Percentiles rank a stretch among this genome's conserved stretches.
These are phyloP conservation scores for Primulina huaijiensis DNA, from an alignment of 257 asterid species.

Conservation along the genomic window DNA sequence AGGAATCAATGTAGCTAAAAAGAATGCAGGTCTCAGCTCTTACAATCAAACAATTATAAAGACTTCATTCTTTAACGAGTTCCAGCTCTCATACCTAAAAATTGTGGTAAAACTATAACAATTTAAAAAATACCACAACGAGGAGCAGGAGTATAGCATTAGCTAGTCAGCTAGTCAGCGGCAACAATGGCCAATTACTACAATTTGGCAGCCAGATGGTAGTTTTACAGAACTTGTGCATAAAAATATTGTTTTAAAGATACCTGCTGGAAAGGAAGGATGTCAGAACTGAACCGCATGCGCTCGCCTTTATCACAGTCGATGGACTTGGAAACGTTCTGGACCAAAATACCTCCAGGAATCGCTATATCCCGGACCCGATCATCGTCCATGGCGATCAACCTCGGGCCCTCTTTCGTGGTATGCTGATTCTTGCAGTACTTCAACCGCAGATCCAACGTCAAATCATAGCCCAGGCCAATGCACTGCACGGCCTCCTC, in stretches of 20 bases:
- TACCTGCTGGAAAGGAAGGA: slow-evolving; percentile 73
- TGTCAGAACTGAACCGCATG: slow-evolving; percentile 68
- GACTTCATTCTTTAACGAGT: background rate
- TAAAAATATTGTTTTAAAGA: background rate
- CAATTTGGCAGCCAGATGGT: background rate
- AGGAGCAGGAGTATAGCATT: background rate
- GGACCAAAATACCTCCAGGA: slow-evolving; percentile 74
- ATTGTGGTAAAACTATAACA: background rate
- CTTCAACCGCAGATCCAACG: slow-evolving; percentile 53
- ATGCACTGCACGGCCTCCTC: slow-evolving; percentile 62
- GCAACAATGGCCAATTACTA: background rate
- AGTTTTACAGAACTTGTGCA: background rate
- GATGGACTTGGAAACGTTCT: slow-evolving; percentile 60
- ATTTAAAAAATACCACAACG: background rate
- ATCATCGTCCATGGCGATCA: slow-evolving; percentile 59
- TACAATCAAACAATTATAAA: slow-evolving; percentile 3
- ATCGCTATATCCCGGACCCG: slow-evolving; percentile 64
- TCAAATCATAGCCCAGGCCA: slow-evolving; percentile 65
- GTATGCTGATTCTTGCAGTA: slow-evolving; percentile 45
- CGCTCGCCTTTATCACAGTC: slow-evolving; percentile 84
- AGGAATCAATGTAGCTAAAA: background rate
- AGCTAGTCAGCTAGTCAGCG: background rate
- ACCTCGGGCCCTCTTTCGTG: slow-evolving; percentile 31
- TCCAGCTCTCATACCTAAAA: background rate
- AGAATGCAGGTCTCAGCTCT: slow-evolving; percentile 11